phyloP scores from a whole-genome alignment of 129 eudicot genomes.

The Tanacetum coccineum region DNA sequence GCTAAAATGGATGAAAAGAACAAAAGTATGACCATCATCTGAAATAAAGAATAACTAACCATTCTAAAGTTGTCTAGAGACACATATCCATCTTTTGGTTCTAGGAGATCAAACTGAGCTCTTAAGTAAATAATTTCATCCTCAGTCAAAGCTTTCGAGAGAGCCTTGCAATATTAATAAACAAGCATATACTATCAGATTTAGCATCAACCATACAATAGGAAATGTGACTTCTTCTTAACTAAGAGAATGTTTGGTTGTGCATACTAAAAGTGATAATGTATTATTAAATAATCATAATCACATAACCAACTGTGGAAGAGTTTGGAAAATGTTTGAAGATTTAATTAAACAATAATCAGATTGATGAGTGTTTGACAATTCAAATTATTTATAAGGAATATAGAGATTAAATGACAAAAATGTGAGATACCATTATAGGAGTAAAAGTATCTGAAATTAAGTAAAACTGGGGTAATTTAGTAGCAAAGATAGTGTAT shows the following conservation, averaged over 20 bases:
- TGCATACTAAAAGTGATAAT: neutral
- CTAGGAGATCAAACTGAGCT: slow-evolving; percentile 80
- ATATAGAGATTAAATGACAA: too few species aligned
- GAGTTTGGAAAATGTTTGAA: too few species aligned
- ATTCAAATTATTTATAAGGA: too few species aligned
- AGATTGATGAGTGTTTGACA: too few species aligned
- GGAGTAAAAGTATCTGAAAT: too few species aligned
- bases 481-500: too few species aligned
- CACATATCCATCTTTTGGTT: slow-evolving; percentile 78
- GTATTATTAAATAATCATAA: too few species aligned
- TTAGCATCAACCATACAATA: neutral
- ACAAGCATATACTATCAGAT: neutral
- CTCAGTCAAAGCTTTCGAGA: slow-evolving; percentile 88
- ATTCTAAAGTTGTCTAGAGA: slow-evolving; percentile 71
- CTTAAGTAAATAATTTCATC: slow-evolving; percentile 70
- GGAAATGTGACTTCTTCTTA: neutral
- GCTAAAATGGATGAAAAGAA: slow-evolving; percentile 12
- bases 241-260: neutral
- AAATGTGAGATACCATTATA: too few species aligned
- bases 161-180: slow-evolving; percentile 52
- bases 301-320: too few species aligned
- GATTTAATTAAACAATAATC: too few species aligned
- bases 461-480: too few species aligned
- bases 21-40: neutral
- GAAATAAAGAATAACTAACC: slow-evolving; percentile 41